Evolutionary conservation across 352 stramenopile genomes (phyloP), one percentile per base, ranked within the genome.

Genomic region (Pythium grandisporangium): DNA sequence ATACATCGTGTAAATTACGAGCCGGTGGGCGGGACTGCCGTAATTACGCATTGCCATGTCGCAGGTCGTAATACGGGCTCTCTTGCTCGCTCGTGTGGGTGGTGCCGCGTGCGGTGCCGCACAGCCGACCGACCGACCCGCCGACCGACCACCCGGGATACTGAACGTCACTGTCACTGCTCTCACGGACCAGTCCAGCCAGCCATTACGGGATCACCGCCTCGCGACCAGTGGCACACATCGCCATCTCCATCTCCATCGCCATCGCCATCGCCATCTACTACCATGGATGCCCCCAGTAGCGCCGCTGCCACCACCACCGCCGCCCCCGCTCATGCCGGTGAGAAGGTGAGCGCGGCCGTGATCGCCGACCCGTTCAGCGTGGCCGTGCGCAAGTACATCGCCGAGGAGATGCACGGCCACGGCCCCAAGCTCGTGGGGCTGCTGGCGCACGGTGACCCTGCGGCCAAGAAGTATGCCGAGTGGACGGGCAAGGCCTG

Each of bases 401-500:
- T 96, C 32, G 46, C 68, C 41, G 53, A 76, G 29, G 68, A 88
- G 37, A 83, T 92, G 60, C 61, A 53, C 40, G 79, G 80, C 38
- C 59, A 85, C 25, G 83, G 83, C 30, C 84, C 85, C 23, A 92
- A 91, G 55, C 70, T 96, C 32, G 80, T 96, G 32, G 85, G 81
- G 6, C 66, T 99, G 40, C 66, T 99, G 32, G 95, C 95, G 22
- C 97, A 98, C 60, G 92, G 84, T 33, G 95, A 98, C 60, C 90
- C 89, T 11, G 75, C 93, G 13, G 94, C 93, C 37, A 86, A 88
- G 45, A 95, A 98, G 58, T 98, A 98, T 63, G 95, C 95, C 39
- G 89, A 98, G 67, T 98, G 94, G 94, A 98, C 94, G 6, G 87
- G 90, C 46, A 95, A 95, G 39, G 93, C 93, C 25, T 99, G 93